Evolutionary conservation across 805 yeast species (phyloP).

Genomic region (Lipomyces starkeyi): DNA sequence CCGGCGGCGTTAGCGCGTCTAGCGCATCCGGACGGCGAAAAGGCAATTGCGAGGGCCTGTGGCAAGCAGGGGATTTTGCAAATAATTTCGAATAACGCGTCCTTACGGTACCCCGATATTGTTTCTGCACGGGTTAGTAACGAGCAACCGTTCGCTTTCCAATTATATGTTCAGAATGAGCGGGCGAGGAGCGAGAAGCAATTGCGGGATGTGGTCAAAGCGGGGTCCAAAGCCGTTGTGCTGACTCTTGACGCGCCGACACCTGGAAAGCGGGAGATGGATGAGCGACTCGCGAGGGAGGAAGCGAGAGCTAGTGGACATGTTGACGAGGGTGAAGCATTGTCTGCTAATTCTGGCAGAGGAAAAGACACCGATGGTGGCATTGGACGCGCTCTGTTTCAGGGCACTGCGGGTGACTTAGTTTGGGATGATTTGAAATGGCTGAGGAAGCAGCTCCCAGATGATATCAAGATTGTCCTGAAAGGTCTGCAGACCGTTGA

Average conservation of each 20-base stretch:
- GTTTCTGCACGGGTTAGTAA: conserved; percentile 45
- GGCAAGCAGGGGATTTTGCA: conserved; percentile 53
- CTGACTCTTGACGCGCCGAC: conserved; percentile 61
- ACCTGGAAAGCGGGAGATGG: conserved; percentile 59
- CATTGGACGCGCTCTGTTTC: conserved; percentile 44
- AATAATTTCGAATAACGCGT: conserved; percentile 55
- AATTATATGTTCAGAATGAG: conserved; percentile 55
- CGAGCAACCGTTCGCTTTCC: conserved; percentile 55
- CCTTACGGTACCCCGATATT: conserved; percentile 53
- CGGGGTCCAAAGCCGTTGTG: conserved; percentile 54
- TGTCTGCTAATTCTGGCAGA: conserved; percentile 34
- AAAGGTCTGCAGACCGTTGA: conserved; percentile 41
- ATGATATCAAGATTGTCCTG: conserved; percentile 35
- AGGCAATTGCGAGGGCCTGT: conserved; percentile 51
- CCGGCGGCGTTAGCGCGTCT: conserved; percentile 56
- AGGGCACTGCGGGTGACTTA: conserved; percentile 41
- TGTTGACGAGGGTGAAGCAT: conserved; percentile 19
- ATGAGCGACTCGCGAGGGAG: conserved; percentile 47
- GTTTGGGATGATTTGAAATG: conserved; percentile 38
- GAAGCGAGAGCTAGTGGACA: conserved; percentile 38
- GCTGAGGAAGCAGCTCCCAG: conserved; percentile 36
- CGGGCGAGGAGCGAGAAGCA: conserved; percentile 45
- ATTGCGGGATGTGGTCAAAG: conserved; percentile 50
- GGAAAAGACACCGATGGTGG: conserved; percentile 47
- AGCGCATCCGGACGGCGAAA: conserved; percentile 55